phyloP scores from a whole-genome alignment of 164 flowering plant genomes.

The Dillenia suffruticosa region DNA sequence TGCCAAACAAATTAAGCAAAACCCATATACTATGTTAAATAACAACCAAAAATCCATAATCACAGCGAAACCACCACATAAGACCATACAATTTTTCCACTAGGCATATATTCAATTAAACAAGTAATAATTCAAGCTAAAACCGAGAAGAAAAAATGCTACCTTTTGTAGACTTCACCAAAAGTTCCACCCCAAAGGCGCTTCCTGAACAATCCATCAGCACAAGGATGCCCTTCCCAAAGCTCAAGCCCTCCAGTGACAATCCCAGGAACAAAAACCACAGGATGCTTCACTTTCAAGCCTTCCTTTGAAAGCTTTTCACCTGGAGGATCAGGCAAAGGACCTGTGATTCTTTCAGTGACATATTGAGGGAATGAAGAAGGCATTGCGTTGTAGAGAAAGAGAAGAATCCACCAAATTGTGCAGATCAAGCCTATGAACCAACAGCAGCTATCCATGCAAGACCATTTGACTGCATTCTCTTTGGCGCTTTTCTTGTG shows the following conservation, averaged over 20 bases:
- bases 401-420: slow-evolving; percentile 53
- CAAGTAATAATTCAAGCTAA: too few species aligned
- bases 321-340: slow-evolving; percentile 93
- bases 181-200: slow-evolving; percentile 97
- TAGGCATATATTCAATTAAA: too few species aligned
- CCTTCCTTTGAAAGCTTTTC: slow-evolving; percentile 78
- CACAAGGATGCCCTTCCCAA: slow-evolving; percentile 93
- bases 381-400: slow-evolving; percentile 78
- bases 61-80: too few species aligned
- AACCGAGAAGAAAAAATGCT: not conserved
- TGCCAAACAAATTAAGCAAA: too few species aligned
- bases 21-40: too few species aligned
- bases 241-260: slow-evolving; percentile 95
- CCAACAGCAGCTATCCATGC: slow-evolving; percentile 65
- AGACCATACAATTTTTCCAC: too few species aligned
- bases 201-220: slow-evolving; percentile 86
- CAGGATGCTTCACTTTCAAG: slow-evolving; percentile 74
- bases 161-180: slow-evolving; percentile 94
- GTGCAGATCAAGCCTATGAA: slow-evolving; percentile 50
- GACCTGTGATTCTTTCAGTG: slow-evolving; percentile 91
- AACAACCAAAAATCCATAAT: too few species aligned
- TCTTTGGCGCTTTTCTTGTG: too few species aligned
- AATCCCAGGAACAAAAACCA: slow-evolving; percentile 93
- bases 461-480: slow-evolving; percentile 22
- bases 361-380: slow-evolving; percentile 88